Evolutionary conservation across 805 yeast species (phyloP), one percentile per base, ranked within the genome.

Genomic region (Suhomyces vadensis): DNA sequence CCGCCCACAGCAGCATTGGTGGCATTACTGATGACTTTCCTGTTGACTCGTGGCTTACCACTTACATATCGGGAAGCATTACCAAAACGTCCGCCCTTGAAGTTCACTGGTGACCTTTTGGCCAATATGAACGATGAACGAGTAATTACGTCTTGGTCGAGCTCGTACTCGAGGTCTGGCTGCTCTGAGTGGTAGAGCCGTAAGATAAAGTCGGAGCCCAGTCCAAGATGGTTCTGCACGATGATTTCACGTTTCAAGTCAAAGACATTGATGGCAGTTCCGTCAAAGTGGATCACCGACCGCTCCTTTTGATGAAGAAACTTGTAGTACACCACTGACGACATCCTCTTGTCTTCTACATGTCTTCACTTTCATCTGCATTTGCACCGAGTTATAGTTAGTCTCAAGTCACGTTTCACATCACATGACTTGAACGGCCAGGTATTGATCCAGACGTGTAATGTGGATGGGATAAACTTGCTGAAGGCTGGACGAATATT

Each of bases 201-300:
- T 31, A 94, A 68, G 59, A 88, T 94, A 56, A 91, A 90, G 58
- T 88, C 96, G 2, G 83, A 78, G 1, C 96, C 95, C 47, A 82
- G 83, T 5, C 91, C 89, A 11, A 94, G 72, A 54, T 82, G 86
- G 64, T 91, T 92, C 31, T 82, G 87, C 14, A 76, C 64, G 35
- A 94, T 85, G 41, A 94, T 89, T 54, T 94, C 98, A 49, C 92
- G 82, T 65, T 94, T 94, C 48, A 94, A 70, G 59, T 94, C 99
- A 67, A 92, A 94, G 1, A 91, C 96, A 1, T 96, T 88, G 33
- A 94, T 81, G 22, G 98, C 97, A 0, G 99, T 92, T 16, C 99
- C 99, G 63, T 94, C 99, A 60, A 94, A 94, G 37, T 83, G 77
- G 21, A 94, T 80, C 35, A 95, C 78, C 1, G 87, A 81, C 22